Conservation (phyloP, 2,329 filamentous ascomycete genomes). For the Dactylonectria macrodidyma region DNA sequence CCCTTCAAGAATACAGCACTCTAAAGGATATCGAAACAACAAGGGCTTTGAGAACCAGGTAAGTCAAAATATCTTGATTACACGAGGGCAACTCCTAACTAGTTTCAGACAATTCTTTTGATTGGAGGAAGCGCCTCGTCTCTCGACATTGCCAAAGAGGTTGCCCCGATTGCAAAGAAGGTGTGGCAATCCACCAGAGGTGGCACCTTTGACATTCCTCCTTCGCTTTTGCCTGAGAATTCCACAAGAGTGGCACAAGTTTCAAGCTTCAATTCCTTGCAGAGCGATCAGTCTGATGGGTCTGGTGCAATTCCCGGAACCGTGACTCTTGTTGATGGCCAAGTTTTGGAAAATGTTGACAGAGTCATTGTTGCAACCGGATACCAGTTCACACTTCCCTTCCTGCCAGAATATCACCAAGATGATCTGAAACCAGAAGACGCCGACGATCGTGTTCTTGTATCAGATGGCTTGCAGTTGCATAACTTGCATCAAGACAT, state of each 20-base stretch:
- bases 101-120: slow-evolving; percentile 64
- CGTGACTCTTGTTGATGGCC: slow-evolving; percentile 67
- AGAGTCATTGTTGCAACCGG: slow-evolving; percentile 76
- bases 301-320: slow-evolving; percentile 63
- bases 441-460: slow-evolving; percentile 67
- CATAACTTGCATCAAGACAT: slow-evolving; percentile 80
- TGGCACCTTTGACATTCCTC: slow-evolving; percentile 71
- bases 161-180: slow-evolving; percentile 51
- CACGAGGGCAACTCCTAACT: slow-evolving; percentile 67
- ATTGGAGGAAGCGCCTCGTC: slow-evolving; percentile 65
- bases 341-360: slow-evolving; percentile 68
- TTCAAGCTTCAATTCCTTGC: not conserved
- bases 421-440: slow-evolving; percentile 56
- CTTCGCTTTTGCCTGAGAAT: slow-evolving; percentile 65
- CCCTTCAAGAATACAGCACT: slow-evolving; percentile 71
- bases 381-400: slow-evolving; percentile 77
- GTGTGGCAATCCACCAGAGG: slow-evolving; percentile 66
- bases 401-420: slow-evolving; percentile 65
- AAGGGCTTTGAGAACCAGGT: slow-evolving; percentile 7
- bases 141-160: slow-evolving; percentile 57
- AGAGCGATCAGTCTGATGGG: slow-evolving; percentile 53
- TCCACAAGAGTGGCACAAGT: slow-evolving; percentile 67
- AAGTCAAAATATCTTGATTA: not conserved
- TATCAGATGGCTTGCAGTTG: slow-evolving; percentile 74
- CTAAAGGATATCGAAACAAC: slow-evolving; percentile 76